These are phyloP conservation scores for Globisporangium nodosum DNA, from an alignment of 352 stramenopile species.

Conservation along the genomic window DNA sequence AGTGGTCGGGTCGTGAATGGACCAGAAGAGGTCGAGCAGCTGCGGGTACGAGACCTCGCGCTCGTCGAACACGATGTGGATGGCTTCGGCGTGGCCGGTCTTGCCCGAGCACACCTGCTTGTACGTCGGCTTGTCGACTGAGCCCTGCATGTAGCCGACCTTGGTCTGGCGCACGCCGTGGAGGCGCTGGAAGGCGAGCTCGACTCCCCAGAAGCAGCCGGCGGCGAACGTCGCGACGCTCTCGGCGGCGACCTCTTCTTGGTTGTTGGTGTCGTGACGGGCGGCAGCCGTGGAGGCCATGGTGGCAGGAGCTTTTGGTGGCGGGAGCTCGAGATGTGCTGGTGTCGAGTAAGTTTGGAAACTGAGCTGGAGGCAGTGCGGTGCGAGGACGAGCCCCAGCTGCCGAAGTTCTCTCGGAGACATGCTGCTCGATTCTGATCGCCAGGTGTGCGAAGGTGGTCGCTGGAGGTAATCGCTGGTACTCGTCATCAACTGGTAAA, in stretches of 20 bases:
- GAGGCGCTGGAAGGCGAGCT: constrained; percentile 95
- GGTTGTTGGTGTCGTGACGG: not conserved
- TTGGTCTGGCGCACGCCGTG: constrained; percentile 90
- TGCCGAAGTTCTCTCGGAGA: too few relatives aligned
- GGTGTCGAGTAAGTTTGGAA: not conserved
- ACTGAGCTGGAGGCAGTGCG: not conserved
- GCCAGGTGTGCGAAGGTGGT: too few relatives aligned
- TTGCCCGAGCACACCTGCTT: constrained; percentile 91
- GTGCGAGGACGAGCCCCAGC: not conserved
- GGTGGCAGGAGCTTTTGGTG: too few relatives aligned
- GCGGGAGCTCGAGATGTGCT: not conserved
- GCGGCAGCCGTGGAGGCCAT: not conserved
- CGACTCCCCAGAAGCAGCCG: constrained; percentile 97
- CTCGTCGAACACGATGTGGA: constrained; percentile 91
- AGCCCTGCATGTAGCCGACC: constrained; percentile 86
- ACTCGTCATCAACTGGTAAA: too few relatives aligned
- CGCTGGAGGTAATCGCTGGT: too few relatives aligned
- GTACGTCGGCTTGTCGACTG: constrained; percentile 89
- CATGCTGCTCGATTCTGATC: too few relatives aligned
- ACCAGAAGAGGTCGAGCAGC: constrained; percentile 75
- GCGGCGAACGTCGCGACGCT: constrained; percentile 92
- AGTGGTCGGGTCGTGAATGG: constrained; percentile 92
- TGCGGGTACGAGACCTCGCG: constrained; percentile 80
- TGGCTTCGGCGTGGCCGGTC: constrained; percentile 94
- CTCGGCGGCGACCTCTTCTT: not conserved